Conservation (phyloP, 306 rosid species). For the Vigna reflexopilosa region DNA sequence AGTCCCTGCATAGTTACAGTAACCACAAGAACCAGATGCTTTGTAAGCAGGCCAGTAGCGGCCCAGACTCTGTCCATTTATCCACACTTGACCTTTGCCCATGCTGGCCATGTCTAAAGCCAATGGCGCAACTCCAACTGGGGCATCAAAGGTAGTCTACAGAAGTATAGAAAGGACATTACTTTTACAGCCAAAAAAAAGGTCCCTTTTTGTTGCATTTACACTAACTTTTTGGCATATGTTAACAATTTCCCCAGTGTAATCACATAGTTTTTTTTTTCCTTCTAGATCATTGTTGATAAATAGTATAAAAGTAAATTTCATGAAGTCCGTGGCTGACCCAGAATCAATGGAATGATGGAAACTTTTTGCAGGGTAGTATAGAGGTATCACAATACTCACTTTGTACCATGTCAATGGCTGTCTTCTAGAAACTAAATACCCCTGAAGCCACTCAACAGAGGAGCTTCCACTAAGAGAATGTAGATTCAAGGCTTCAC, state of each 20-base stretch:
- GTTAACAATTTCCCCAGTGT: constrained; percentile 12
- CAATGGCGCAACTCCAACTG: constrained; percentile 82
- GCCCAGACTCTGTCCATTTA: constrained; percentile 83
- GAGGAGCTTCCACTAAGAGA: constrained; percentile 92
- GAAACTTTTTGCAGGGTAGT: not conserved
- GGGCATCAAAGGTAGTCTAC: constrained; percentile 90
- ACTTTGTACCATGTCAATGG: constrained; percentile 98
- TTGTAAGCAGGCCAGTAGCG: constrained; percentile 98
- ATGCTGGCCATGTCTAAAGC: constrained; percentile 93
- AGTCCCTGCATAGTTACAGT: constrained; percentile 82
- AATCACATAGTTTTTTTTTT: not conserved
- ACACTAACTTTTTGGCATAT: not conserved
- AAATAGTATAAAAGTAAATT: not conserved
- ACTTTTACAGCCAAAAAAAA: not conserved
- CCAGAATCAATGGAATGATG: not conserved
- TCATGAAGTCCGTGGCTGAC: not conserved
- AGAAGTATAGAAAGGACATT: constrained; percentile 38
- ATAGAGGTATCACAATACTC: constrained; percentile 51
- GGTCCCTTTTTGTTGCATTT: constrained; percentile 1
- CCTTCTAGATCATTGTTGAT: constrained; percentile 1
- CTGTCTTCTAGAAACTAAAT: constrained; percentile 68
- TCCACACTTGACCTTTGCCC: constrained; percentile 98
- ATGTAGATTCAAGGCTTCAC: constrained; percentile 93
- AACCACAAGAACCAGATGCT: constrained; percentile 80
- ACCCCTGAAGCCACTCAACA: constrained; percentile 90